These are phyloP conservation scores for Secale cereale DNA, from an alignment of 176 grass and related monocot species.

Conservation along the genomic window DNA sequence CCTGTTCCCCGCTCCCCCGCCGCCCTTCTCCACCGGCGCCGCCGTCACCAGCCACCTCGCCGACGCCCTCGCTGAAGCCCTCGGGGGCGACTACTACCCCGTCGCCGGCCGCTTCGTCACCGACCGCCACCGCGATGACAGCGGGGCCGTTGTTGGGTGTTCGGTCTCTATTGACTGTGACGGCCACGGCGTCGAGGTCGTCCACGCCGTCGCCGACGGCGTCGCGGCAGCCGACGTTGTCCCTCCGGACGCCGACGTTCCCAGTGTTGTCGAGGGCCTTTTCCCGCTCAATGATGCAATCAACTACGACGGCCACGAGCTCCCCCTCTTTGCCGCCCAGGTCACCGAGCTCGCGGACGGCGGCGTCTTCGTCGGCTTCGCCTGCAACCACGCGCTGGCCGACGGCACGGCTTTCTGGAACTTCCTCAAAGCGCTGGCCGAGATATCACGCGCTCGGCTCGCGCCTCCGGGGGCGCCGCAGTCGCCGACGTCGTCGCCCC, in stretches of 20 bases:
- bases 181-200: background rate
- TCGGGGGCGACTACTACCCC: background rate
- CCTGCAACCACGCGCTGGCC: constrained; percentile 50
- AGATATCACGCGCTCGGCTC: constrained; percentile 3
- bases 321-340: background rate
- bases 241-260: background rate
- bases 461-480: background rate
- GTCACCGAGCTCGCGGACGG: constrained; percentile 43
- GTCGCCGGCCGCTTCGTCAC: background rate
- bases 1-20: background rate
- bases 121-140: background rate
- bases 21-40: background rate
- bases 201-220: background rate
- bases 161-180: background rate
- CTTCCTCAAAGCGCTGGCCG: constrained; percentile 57
- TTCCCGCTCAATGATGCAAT: background rate
- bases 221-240: background rate
- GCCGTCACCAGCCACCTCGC: background rate
- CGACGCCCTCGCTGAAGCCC: background rate
- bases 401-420: constrained; percentile 59
- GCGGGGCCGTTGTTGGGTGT: background rate
- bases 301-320: background rate
- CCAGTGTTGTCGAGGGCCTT: background rate
- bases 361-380: constrained; percentile 48
- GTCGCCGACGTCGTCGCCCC: background rate